Conservation (phyloP, 306 rosid genomes). For the Cercis canadensis region DNA sequence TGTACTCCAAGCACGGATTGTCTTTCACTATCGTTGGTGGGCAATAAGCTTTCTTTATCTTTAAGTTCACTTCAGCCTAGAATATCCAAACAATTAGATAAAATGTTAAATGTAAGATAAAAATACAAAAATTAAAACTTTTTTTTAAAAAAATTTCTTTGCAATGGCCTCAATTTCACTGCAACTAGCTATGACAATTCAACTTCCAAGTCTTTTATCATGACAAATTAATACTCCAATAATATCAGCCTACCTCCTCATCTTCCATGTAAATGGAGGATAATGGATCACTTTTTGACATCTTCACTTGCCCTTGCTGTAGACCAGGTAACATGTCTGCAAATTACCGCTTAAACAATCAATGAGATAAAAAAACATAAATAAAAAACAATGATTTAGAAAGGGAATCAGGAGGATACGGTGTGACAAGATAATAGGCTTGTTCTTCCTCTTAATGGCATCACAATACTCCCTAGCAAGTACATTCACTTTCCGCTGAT, state of each 20-base stretch:
- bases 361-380: constrained; percentile 29
- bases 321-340: constrained; percentile 91
- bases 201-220: neutral
- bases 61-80: constrained; percentile 82
- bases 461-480: constrained; percentile 92
- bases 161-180: too few species aligned
- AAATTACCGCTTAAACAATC: constrained; percentile 37
- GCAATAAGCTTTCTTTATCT: constrained; percentile 87
- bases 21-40: constrained; percentile 75
- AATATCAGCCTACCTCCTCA: constrained; percentile 69
- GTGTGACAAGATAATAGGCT: constrained; percentile 89
- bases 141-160: too few species aligned
- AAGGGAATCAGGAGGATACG: constrained; percentile 48
- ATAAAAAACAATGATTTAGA: neutral
- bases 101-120: neutral
- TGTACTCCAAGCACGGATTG: constrained; percentile 89
- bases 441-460: constrained; percentile 84
- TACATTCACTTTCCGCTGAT: constrained; percentile 85
- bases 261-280: constrained; percentile 93
- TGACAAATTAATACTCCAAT: constrained; percentile 8
- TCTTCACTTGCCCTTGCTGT: constrained; percentile 87
- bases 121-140: neutral
- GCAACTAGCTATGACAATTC: neutral
- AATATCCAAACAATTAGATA: constrained; percentile 28
- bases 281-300: constrained; percentile 86